Percentiles rank a stretch among this genome's conserved stretches.
These are phyloP conservation scores for Epichloe amarillans DNA, from an alignment of 2,329 filamentous ascomycete species.

Conservation along the genomic window DNA sequence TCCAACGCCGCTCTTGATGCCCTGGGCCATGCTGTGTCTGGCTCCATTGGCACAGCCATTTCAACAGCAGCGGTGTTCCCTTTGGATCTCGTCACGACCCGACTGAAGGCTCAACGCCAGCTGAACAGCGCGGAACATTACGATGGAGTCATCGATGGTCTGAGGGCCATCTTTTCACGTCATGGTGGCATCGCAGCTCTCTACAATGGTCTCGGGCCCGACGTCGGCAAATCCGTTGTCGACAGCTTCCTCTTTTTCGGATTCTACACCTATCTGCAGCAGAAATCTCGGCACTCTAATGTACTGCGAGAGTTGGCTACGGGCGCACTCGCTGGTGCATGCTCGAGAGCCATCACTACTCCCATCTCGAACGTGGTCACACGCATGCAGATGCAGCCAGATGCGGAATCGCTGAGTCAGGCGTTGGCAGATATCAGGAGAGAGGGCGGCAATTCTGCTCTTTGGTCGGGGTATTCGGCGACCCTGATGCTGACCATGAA, in stretches of 20 bases:
- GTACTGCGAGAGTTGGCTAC: conserved; percentile 61
- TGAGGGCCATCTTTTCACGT: conserved; percentile 53
- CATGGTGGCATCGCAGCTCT: conserved; percentile 61
- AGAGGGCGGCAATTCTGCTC: conserved; percentile 60
- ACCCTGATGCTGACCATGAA: conserved; percentile 71
- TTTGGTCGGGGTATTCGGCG: conserved; percentile 84
- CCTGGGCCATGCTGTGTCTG: conserved; percentile 69
- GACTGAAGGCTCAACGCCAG: conserved; percentile 65
- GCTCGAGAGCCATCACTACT: conserved; percentile 63
- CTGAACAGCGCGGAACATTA: conserved; percentile 40
- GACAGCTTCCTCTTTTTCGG: conserved; percentile 83
- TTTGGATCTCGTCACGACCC: conserved; percentile 66
- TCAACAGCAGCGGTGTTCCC: conserved; percentile 72
- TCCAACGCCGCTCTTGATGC: conserved; percentile 45
- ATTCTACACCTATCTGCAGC: conserved; percentile 49
- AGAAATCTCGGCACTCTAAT: conserved; percentile 33
- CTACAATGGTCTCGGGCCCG: conserved; percentile 51
- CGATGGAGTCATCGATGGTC: conserved; percentile 52
- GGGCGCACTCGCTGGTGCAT: conserved; percentile 60
- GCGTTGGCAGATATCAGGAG: conserved; percentile 50
- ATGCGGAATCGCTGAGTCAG: conserved; percentile 31
- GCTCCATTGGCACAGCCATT: conserved; percentile 63
- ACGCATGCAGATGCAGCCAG: conserved; percentile 58
- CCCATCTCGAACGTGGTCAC: conserved; percentile 75
- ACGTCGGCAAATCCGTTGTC: conserved; percentile 52